phyloP scores from a whole-genome alignment of 2,329 filamentous ascomycete species.

The Davidsoniella australis region DNA sequence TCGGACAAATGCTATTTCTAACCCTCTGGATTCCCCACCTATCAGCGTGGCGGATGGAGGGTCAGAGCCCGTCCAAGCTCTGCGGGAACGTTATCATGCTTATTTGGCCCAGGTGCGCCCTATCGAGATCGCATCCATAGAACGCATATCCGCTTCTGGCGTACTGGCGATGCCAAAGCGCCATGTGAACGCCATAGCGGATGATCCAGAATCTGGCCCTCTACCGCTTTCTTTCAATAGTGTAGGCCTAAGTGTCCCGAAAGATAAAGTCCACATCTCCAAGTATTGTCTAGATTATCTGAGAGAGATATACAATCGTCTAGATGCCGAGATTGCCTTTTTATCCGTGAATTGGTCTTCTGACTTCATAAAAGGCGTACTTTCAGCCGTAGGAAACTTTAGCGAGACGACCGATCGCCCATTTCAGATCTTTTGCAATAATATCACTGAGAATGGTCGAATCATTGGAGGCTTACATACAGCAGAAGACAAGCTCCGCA shows the following conservation, averaged over 20 bases:
- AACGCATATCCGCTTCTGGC: conserved; percentile 25
- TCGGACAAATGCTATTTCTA: conserved; percentile 16
- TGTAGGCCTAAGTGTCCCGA: conserved; percentile 15
- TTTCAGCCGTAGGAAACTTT: conserved; percentile 17
- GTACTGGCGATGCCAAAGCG: conserved; percentile 23
- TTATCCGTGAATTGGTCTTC: conserved; percentile 36
- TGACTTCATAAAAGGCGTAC: conserved; percentile 29
- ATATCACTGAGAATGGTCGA: conserved; percentile 22
- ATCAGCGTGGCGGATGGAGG: not conserved
- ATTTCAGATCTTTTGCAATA: conserved; percentile 26
- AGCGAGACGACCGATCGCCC: no score
- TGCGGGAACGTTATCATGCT: conserved; percentile 17
- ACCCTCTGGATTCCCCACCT: conserved; percentile 15
- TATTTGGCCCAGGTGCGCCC: conserved; percentile 19
- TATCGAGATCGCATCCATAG: conserved; percentile 30
- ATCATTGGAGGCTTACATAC: conserved; percentile 26
- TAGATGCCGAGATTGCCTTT: conserved; percentile 20
- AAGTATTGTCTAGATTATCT: no score
- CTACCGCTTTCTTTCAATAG: conserved; percentile 20
- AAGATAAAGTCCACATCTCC: no score
- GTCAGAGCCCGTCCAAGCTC: not conserved
- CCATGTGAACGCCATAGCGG: conserved; percentile 10
- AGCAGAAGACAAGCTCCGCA: conserved; percentile 29
- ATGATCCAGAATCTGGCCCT: conserved; percentile 15
- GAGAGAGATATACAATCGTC: not conserved